Evolutionary conservation across 495 filamentous ascomycete genomes (phyloP).

Genomic region (Annulohypoxylon nitens): DNA sequence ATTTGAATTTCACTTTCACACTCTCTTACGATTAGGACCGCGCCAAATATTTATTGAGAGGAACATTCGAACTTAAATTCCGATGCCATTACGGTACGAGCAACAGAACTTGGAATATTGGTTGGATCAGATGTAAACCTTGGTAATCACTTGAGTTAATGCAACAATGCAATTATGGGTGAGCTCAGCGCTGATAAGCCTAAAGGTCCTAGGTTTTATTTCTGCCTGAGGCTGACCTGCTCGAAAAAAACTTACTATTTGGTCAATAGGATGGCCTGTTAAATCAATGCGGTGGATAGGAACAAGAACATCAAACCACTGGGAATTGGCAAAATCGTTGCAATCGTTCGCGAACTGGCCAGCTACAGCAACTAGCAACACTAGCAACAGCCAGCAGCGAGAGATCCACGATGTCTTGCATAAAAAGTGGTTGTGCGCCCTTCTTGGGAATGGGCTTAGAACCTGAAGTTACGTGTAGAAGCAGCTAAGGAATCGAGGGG

Average conservation of each 20-base stretch:
- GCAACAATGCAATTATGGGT: constrained; percentile 5
- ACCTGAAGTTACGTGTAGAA: constrained; percentile 25
- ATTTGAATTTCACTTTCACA: constrained; percentile 27
- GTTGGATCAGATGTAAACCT: neutral
- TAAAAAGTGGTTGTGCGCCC: constrained; percentile 40
- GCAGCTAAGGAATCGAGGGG: constrained; percentile 23
- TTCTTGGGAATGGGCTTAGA: constrained; percentile 32
- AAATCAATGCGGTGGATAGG: constrained; percentile 1
- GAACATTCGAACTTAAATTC: constrained; percentile 6
- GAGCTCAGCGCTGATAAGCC: neutral
- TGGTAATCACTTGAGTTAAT: constrained; percentile 1
- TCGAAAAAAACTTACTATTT: neutral
- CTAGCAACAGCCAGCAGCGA: no score
- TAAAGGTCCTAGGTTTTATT: neutral
- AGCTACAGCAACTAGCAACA: neutral
- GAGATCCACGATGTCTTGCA: constrained; percentile 47
- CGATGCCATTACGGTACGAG: neutral
- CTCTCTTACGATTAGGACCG: constrained; percentile 13
- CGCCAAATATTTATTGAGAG: constrained; percentile 20
- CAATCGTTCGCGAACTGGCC: constrained; percentile 21
- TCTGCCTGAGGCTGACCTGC: neutral
- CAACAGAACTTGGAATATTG: neutral
- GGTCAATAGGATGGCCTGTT: neutral
- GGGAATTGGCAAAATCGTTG: neutral
- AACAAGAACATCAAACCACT: constrained; percentile 5